These are phyloP conservation scores for Rhodotorula babjevae DNA, from an alignment of 768 basidiomycete species.

Conservation along the genomic window DNA sequence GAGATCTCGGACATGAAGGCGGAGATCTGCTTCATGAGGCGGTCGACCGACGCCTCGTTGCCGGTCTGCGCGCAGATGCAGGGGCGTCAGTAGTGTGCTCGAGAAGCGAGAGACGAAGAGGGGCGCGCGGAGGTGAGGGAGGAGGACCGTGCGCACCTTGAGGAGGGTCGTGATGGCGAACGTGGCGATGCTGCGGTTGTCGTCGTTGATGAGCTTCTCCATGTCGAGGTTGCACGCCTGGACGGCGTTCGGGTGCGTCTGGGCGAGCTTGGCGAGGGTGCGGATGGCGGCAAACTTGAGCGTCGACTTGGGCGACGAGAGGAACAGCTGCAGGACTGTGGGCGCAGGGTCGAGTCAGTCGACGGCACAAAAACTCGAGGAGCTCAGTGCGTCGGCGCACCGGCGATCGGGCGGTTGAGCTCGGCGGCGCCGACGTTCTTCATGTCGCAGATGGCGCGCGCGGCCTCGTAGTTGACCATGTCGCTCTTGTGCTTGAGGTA, in stretches of 20 bases:
- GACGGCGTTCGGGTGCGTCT: constrained; percentile 78
- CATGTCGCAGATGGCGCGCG: constrained; percentile 95
- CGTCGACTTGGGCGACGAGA: constrained; percentile 88
- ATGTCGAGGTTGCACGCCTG: constrained; percentile 91
- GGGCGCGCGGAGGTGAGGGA: too few species aligned
- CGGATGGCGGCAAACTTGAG: constrained; percentile 97
- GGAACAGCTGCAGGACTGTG: constrained; percentile 88
- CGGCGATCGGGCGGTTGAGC: constrained; percentile 79
- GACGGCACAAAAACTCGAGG: constrained; percentile 3
- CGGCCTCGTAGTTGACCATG: constrained; percentile 99
- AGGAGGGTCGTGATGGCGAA: constrained; percentile 97
- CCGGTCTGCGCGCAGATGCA: constrained; percentile 63
- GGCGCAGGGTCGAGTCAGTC: too few species aligned
- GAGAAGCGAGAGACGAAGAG: constrained; percentile 50
- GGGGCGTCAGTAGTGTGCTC: not conserved
- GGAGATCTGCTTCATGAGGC: constrained; percentile 97
- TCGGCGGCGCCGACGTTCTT: constrained; percentile 71
- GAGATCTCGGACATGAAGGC: constrained; percentile 99
- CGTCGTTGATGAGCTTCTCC: constrained; percentile 90
- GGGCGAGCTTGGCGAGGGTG: constrained; percentile 81
- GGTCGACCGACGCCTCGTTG: constrained; percentile 96
- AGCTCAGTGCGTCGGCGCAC: constrained; percentile 50
- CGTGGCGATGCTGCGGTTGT: constrained; percentile 92
- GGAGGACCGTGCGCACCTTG: constrained; percentile 52
- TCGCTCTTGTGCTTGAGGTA: constrained; percentile 98